Percentiles rank a stretch among this genome's conserved stretches.
Conservation (phyloP, 1,284 basidiomycete species). For the Garcileccinum viscosum region DNA sequence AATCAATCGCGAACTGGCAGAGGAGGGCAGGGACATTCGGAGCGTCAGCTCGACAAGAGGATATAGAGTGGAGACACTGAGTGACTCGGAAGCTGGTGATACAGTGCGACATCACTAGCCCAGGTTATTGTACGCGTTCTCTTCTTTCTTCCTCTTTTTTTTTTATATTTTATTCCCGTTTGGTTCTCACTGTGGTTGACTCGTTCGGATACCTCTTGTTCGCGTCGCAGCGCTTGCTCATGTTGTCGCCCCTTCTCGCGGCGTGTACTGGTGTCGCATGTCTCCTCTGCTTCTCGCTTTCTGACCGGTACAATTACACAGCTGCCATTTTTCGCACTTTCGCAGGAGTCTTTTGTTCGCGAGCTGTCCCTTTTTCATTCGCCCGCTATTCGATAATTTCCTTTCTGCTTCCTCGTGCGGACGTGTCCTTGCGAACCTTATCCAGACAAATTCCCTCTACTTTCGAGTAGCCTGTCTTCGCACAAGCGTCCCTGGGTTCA, state of each 20-base stretch:
- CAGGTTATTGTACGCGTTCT: slow-evolving; percentile 40
- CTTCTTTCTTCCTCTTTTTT: slow-evolving; percentile 17
- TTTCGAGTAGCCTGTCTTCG: slow-evolving; percentile 27
- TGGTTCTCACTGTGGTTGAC: slow-evolving; percentile 41
- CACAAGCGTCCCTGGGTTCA: slow-evolving; percentile 20
- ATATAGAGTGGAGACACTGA: slow-evolving; percentile 74
- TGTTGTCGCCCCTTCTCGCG: slow-evolving; percentile 37
- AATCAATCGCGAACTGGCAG: slow-evolving; percentile 74
- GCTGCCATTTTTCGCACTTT: slow-evolving; percentile 33
- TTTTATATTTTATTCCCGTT: slow-evolving; percentile 40
- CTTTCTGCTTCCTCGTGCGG: slow-evolving; percentile 33
- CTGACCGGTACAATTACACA: slow-evolving; percentile 38
- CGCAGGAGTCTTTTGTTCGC: slow-evolving; percentile 30
- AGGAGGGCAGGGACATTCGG: slow-evolving; percentile 82
- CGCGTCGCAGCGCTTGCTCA: slow-evolving; percentile 28
- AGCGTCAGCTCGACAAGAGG: slow-evolving; percentile 80
- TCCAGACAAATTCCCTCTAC: slow-evolving; percentile 22
- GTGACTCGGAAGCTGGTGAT: slow-evolving; percentile 62
- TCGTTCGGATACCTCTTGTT: slow-evolving; percentile 42
- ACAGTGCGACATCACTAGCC: slow-evolving; percentile 56
- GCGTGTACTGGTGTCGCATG: slow-evolving; percentile 39
- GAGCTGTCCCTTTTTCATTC: slow-evolving; percentile 35
- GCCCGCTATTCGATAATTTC: slow-evolving; percentile 38
- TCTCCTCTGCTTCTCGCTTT: slow-evolving; percentile 37
- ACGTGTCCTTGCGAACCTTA: slow-evolving; percentile 23